A percentile compares a stretch with the other conserved stretches of the same genome.
phyloP scores from a whole-genome alignment of 192 early-diverging fungal genomes.

The Mortierella claussenii region DNA sequence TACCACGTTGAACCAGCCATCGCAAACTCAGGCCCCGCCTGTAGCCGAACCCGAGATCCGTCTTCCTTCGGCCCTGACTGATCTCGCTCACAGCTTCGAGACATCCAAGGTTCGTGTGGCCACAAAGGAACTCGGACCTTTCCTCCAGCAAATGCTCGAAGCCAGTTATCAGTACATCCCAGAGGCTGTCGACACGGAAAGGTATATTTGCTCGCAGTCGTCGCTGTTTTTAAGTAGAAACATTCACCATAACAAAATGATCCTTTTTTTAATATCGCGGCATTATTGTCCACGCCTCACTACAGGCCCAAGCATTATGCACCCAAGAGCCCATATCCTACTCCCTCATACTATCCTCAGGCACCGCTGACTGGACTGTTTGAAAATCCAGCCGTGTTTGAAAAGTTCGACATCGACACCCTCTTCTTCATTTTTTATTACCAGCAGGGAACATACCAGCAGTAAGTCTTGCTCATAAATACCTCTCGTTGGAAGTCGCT shows the following conservation, averaged over 20 bases:
- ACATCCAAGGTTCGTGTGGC: constrained; percentile 56
- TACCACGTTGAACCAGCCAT: not conserved
- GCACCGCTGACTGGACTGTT: constrained; percentile 77
- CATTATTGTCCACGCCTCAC: too few species aligned
- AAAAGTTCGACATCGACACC: constrained; percentile 93
- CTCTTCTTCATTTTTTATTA: constrained; percentile 99
- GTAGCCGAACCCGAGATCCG: constrained; percentile 52
- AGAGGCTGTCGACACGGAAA: constrained; percentile 84
- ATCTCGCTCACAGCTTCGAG: constrained; percentile 68
- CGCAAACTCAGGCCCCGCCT: constrained; percentile 9
- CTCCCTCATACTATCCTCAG: constrained; percentile 95
- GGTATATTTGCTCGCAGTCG: constrained; percentile 52
- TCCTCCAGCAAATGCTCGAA: constrained; percentile 82
- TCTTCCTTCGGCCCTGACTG: constrained; percentile 62
- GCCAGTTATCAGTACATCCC: constrained; percentile 86
- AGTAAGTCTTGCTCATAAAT: constrained; percentile 73
- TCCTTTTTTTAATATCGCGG: not conserved
- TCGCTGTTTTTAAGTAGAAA: not conserved
- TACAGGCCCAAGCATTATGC: constrained; percentile 76
- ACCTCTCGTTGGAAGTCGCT: not conserved
- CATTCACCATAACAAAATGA: not conserved
- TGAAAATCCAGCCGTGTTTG: constrained; percentile 86
- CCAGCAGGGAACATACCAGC: constrained; percentile 95
- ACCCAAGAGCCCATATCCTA: constrained; percentile 80
- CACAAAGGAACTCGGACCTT: constrained; percentile 59